Evolutionary conservation across 495 filamentous ascomycete species (phyloP), one percentile per base, ranked within the genome.

Genomic region (Trichodelitschia bisporula): DNA sequence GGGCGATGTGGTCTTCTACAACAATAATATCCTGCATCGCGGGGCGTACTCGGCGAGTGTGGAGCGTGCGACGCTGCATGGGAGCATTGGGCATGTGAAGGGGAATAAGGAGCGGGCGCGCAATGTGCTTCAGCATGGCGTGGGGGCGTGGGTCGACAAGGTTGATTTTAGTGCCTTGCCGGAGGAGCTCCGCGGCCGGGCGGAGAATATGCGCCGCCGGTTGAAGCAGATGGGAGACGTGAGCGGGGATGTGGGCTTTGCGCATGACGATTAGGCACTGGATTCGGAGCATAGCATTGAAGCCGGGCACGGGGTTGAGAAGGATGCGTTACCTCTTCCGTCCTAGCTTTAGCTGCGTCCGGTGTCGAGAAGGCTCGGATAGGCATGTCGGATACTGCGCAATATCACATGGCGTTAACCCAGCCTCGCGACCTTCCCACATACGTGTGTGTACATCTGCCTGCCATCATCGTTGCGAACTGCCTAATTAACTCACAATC

Each of bases 1-100:
- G 0, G 78, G 77, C 0, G 77, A 84, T 46, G 58, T 71, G 4
- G 72, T 75, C 20, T 89, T 89, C 42, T 84, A 89, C 44, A 65
- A 89, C 49, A 83, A 78, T 37, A 83, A 89, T 51, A 84, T 89
- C 31, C 36, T 84, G 44, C 78, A 89, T 34, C 58, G 77, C 1
- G 78, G 75, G 0, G 62, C 71, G n/a, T 89, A 89, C 42, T 42
- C 49, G 40, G 44, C 35, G 3, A 58, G 54, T 31, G 32, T 28
- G 9, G 69, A 73, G 47, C 49, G 78, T 36, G 53, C 76, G 54
- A 89, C 77, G 41, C 41, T 83, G 51, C 77, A 89, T 57, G 78
- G 77, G n/a, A 72, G 70, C 42, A 56, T 89, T 24, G 77, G 77
- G 6, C 51, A 67, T 46, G 62, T 58, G 26, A 50, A 36, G 4